Percentiles rank a stretch among this genome's conserved stretches.
These are phyloP conservation scores for Zelopaecilomyces penicillatus DNA, from an alignment of 2,329 filamentous ascomycete genomes.

Conservation along the genomic window DNA sequence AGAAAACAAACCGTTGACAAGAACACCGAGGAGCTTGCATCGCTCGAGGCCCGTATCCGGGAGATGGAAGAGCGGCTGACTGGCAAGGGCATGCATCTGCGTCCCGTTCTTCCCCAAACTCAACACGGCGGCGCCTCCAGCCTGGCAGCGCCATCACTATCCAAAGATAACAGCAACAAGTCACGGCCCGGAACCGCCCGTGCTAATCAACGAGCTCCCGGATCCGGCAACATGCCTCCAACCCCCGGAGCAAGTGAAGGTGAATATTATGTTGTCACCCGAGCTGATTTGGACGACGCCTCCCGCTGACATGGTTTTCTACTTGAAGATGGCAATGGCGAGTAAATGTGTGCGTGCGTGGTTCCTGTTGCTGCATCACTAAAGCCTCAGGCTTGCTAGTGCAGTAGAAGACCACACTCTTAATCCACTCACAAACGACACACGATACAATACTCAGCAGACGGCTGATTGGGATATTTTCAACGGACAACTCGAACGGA, in stretches of 20 bases:
- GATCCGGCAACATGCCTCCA: slow-evolving; percentile 49
- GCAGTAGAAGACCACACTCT: too few relatives aligned
- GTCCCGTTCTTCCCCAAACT: slow-evolving; percentile 8
- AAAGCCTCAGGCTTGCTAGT: too few relatives aligned
- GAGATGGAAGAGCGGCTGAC: slow-evolving; percentile 76
- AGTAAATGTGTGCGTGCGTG: slow-evolving; percentile 15
- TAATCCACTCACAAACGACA: too few relatives aligned
- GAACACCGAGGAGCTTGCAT: slow-evolving; percentile 72
- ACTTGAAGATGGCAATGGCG: slow-evolving; percentile 28
- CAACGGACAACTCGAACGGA: too few relatives aligned
- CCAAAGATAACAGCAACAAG: slow-evolving; percentile 28
- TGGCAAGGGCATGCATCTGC: slow-evolving; percentile 17
- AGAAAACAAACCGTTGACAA: slow-evolving; percentile 74
- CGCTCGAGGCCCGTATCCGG: slow-evolving; percentile 72
- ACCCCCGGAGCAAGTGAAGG: slow-evolving; percentile 55
- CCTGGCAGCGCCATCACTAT: slow-evolving; percentile 13
- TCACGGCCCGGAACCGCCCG: slow-evolving; percentile 48
- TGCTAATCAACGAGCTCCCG: slow-evolving; percentile 42
- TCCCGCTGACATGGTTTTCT: slow-evolving; percentile 21
- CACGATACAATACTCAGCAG: too few relatives aligned
- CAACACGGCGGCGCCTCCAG: slow-evolving; percentile 5
- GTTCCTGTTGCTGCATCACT: too few relatives aligned
- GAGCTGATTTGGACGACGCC: slow-evolving; percentile 21
- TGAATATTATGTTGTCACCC: slow-evolving; percentile 41
- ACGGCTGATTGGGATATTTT: too few relatives aligned